Evolutionary conservation across 805 yeast genomes (phyloP).

Genomic region (Myxozyma geophila): DNA sequence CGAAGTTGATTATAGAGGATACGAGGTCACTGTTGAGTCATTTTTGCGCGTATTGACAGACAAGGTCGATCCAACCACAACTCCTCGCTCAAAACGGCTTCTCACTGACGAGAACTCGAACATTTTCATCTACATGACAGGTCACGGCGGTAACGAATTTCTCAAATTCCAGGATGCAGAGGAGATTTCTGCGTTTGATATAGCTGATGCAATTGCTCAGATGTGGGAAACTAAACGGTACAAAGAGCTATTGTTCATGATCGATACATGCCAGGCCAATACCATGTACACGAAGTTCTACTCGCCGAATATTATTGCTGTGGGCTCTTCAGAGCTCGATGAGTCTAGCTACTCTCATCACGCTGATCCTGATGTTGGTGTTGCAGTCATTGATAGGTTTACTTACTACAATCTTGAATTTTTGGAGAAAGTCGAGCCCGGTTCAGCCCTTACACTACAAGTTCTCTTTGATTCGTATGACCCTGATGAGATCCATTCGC

Average conservation of each 20-base stretch:
- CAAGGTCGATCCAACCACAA: slow-evolving; percentile 85
- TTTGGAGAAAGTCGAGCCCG: slow-evolving; percentile 77
- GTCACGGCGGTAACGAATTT: slow-evolving; percentile 98
- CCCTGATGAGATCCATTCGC: slow-evolving; percentile 82
- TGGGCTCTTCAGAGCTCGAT: slow-evolving; percentile 85
- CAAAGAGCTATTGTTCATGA: slow-evolving; percentile 95
- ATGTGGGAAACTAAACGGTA: slow-evolving; percentile 96
- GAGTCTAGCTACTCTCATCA: slow-evolving; percentile 95
- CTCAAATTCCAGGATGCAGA: slow-evolving; percentile 98
- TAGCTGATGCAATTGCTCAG: slow-evolving; percentile 96
- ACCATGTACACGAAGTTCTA: slow-evolving; percentile 93
- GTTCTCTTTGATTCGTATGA: slow-evolving; percentile 86
- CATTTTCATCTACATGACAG: slow-evolving; percentile 92
- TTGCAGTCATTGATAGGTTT: slow-evolving; percentile 95
- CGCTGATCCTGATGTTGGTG: slow-evolving; percentile 94
- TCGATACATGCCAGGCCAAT: slow-evolving; percentile 98
- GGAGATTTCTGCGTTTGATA: slow-evolving; percentile 91
- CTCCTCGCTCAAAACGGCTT: slow-evolving; percentile 88
- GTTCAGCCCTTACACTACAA: slow-evolving; percentile 73
- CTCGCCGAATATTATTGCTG: slow-evolving; percentile 89
- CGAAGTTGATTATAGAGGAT: slow-evolving; percentile 96
- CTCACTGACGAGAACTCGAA: slow-evolving; percentile 93
- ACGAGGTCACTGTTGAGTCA: slow-evolving; percentile 97
- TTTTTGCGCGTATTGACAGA: slow-evolving; percentile 91
- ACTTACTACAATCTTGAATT: slow-evolving; percentile 90